Evolutionary conservation across 2,329 filamentous ascomycete species (phyloP), one percentile per base, ranked within the genome.

Genomic region (Sporothrix mexicana): DNA sequence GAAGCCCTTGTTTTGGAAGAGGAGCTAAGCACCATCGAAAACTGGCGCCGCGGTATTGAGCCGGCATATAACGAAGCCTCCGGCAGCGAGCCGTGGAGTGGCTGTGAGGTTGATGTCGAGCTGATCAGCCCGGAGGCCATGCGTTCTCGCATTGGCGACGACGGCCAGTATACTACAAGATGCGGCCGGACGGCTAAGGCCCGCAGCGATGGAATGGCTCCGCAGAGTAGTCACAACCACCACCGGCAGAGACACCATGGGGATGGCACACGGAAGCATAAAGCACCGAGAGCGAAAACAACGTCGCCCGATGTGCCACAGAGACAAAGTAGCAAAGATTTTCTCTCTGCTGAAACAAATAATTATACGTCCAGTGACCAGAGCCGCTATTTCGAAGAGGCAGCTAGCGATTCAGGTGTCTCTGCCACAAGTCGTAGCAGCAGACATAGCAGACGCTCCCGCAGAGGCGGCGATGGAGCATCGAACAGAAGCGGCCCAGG

Each of bases 1-100:
- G 88, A 90, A 77, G 87, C 88, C 0, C 80, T 89, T n/a, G 82
- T 89, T 1, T 77, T 89, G 15, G 85, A 88, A 73, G 86, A 89
- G 73, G 87, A 89, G 76, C 80, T 90, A 23, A 88, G 87, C 81
- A 83, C 82, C 23, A 90, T 90, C 64, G 88, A 90, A 78, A 82
- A 81, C 0, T 90, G 88, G 88, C 83, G 87, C 8, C 81, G 88
- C n/a, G 88, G 88, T 41, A 88, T 89, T 75, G 77, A 82, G 72
- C 82, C 85, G 0, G 23, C 71, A 1, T 82, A 80, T 43, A 84
- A 82, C 69, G 85, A 84, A 41, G 83, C 84, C 53, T 85, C 84
- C 73, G 83, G 78, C 49, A 17, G 6, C 0, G 70, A 71, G 10
- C 57, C 66, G 1, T 69, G 71, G 71, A 23, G 47, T 3, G 70